Evolutionary conservation across 2,329 filamentous ascomycete species (phyloP).

Genomic region (Xylaria arbuscula): DNA sequence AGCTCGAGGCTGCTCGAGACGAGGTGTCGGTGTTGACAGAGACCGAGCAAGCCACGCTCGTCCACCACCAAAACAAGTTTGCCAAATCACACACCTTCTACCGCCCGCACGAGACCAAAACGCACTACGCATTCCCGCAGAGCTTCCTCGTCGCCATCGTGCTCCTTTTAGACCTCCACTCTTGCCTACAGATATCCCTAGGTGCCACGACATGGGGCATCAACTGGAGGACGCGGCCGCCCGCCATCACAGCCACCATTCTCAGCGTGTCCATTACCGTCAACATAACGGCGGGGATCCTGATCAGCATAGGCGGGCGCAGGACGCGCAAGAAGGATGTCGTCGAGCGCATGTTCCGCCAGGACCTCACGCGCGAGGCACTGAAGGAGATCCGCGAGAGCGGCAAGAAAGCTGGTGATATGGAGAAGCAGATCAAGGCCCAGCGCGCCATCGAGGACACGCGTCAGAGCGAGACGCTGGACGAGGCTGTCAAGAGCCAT

Average conservation of each 20-base stretch:
- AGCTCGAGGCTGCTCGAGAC: constrained; percentile 58
- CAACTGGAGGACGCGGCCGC: constrained; percentile 73
- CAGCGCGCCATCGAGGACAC: constrained; percentile 44
- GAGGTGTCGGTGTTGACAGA: constrained; percentile 70
- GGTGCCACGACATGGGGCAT: constrained; percentile 84
- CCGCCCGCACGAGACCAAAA: constrained; percentile 86
- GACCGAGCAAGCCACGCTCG: constrained; percentile 74
- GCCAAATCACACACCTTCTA: constrained; percentile 88
- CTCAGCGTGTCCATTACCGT: constrained; percentile 81
- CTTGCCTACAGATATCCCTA: constrained; percentile 81
- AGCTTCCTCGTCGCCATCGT: constrained; percentile 80
- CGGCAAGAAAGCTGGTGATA: constrained; percentile 56
- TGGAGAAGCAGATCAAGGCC: constrained; percentile 44
- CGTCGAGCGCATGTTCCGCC: constrained; percentile 78
- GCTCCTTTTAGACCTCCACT: constrained; percentile 82
- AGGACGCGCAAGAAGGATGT: constrained; percentile 88
- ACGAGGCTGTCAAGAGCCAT: constrained; percentile 40
- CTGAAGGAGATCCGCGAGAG: constrained; percentile 59
- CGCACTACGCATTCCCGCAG: constrained; percentile 82
- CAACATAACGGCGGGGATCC: constrained; percentile 79
- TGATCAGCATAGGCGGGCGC: constrained; percentile 81
- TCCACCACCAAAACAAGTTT: constrained; percentile 83
- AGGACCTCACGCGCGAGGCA: constrained; percentile 75
- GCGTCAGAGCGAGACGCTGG: constrained; percentile 45
- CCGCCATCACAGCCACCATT: constrained; percentile 82